phyloP scores from a whole-genome alignment of 192 early-diverging fungal genomes.

The Rhizophlyctis rosea region DNA sequence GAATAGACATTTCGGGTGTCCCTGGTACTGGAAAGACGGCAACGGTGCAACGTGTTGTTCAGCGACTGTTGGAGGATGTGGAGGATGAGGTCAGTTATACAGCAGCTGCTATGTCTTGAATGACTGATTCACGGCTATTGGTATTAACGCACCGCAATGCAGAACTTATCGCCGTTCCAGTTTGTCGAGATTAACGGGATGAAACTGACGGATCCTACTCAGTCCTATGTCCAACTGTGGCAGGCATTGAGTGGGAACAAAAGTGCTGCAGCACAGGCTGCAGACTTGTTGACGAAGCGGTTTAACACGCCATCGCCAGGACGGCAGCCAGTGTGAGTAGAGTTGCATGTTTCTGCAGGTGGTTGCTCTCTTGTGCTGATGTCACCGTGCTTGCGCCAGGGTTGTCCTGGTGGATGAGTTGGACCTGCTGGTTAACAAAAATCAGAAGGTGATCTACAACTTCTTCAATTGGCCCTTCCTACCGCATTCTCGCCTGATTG shows the following conservation, averaged over 20 bases:
- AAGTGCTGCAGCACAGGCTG: slow-evolving; percentile 73
- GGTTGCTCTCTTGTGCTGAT: not conserved
- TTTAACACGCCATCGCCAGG: slow-evolving; percentile 58
- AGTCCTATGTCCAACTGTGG: slow-evolving; percentile 85
- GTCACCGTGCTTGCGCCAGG: slow-evolving; percentile 34
- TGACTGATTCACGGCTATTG: no score
- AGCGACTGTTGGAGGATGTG: slow-evolving; percentile 59
- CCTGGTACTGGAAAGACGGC: slow-evolving; percentile 98
- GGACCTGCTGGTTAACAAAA: slow-evolving; percentile 87
- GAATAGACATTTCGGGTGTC: slow-evolving; percentile 84
- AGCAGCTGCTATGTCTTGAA: no score
- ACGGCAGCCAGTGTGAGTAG: slow-evolving; percentile 40
- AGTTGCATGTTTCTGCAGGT: slow-evolving; percentile 15
- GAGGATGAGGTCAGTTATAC: slow-evolving; percentile 48
- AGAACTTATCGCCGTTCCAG: slow-evolving; percentile 55
- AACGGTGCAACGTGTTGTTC: slow-evolving; percentile 82
- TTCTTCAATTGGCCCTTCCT: slow-evolving; percentile 97
- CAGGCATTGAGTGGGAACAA: slow-evolving; percentile 58
- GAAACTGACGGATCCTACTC: slow-evolving; percentile 89
- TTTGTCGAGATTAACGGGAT: slow-evolving; percentile 97
- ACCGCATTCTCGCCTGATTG: slow-evolving; percentile 76
- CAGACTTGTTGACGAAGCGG: slow-evolving; percentile 65
- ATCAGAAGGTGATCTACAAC: slow-evolving; percentile 94
- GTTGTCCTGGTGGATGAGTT: slow-evolving; percentile 97
- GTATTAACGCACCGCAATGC: no score